phyloP scores from a whole-genome alignment of 345 rosid genomes.

The Isatis tinctoria region DNA sequence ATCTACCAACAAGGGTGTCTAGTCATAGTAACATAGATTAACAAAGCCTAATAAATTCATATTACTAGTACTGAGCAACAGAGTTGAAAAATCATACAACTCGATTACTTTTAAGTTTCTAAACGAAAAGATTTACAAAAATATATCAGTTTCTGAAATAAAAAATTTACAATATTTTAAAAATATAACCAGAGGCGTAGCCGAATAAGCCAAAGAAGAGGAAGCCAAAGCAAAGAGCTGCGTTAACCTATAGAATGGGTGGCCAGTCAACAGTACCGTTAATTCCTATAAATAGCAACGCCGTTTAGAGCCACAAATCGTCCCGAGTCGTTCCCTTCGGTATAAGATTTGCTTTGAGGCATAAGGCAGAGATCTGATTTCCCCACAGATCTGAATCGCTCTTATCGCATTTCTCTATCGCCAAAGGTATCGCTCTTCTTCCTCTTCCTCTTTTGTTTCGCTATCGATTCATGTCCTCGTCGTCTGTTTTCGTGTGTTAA shows the following conservation, averaged over 20 bases:
- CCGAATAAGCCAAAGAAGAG: constrained; percentile 16
- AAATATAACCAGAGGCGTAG: neutral
- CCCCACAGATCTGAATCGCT: constrained; percentile 1
- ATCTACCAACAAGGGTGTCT: neutral
- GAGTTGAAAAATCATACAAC: too few relatives aligned
- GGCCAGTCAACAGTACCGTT: constrained; percentile 22
- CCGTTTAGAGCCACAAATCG: neutral
- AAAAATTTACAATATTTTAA: too few relatives aligned
- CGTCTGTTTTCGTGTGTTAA: too few relatives aligned
- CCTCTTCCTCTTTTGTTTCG: neutral
- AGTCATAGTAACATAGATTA: neutral
- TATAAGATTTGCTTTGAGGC: constrained; percentile 5
- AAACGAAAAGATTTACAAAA: too few relatives aligned
- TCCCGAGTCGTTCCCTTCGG: constrained; percentile 13
- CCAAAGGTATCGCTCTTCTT: constrained; percentile 20
- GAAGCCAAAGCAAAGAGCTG: neutral
- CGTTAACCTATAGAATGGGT: constrained; percentile 25
- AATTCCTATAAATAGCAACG: constrained; percentile 24
- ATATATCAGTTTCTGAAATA: too few relatives aligned
- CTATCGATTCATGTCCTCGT: too few relatives aligned
- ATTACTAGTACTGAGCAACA: too few relatives aligned
- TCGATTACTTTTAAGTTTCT: too few relatives aligned
- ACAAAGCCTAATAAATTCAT: neutral
- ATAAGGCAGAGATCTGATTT: constrained; percentile 2
- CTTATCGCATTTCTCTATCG: neutral